Conservation (phyloP, 495 filamentous ascomycete genomes). For the Podospora fimiseda region DNA sequence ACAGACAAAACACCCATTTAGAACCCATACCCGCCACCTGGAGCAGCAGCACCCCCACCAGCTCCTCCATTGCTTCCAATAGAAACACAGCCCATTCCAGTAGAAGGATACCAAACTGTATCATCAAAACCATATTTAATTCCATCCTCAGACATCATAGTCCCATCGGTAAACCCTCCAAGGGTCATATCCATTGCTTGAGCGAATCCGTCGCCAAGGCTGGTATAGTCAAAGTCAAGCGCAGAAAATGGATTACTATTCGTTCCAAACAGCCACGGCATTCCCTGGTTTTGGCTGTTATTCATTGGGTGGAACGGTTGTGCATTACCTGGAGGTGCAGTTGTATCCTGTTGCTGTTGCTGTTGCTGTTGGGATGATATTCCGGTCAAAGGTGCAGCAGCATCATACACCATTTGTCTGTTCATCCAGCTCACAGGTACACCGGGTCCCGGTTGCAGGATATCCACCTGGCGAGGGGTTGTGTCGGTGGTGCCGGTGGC, state of each 20-base stretch:
- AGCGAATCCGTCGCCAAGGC: slow-evolving; percentile 40
- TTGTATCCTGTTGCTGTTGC: not conserved
- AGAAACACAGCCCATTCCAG: too few relatives aligned
- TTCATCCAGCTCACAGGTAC: not conserved
- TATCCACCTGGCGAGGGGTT: not conserved
- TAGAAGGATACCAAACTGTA: not conserved
- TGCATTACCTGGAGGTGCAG: not conserved
- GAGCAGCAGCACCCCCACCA: too few relatives aligned
- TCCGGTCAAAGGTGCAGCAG: not conserved
- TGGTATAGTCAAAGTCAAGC: slow-evolving; percentile 33
- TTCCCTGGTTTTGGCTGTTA: not conserved
- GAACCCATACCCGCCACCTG: too few relatives aligned
- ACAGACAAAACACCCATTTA: too few relatives aligned
- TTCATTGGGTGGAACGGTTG: slow-evolving; percentile 20
- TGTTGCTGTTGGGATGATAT: not conserved
- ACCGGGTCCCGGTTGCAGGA: not conserved
- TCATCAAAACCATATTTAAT: not conserved
- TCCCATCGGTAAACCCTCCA: slow-evolving; percentile 30
- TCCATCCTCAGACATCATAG: not conserved
- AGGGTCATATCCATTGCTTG: slow-evolving; percentile 48
- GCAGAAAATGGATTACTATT: slow-evolving; percentile 19
- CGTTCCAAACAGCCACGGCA: slow-evolving; percentile 23
- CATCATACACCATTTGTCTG: not conserved
- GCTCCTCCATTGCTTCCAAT: too few relatives aligned
- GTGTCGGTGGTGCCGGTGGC: slow-evolving; percentile 3